Evolutionary conservation across 2,329 filamentous ascomycete species (phyloP).

Genomic region (Fusarium odoratissimum): DNA sequence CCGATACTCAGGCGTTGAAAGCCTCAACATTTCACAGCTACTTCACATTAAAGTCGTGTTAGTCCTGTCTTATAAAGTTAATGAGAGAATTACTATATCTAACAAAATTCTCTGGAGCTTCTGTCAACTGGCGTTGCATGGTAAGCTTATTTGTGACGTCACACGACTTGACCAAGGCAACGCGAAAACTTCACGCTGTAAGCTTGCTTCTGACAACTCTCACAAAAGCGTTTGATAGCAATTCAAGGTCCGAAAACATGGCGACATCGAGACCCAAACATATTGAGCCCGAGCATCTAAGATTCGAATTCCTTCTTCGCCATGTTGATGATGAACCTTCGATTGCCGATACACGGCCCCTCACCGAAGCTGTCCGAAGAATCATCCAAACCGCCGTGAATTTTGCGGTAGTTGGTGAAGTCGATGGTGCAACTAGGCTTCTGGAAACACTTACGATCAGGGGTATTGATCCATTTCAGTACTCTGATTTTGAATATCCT

Average conservation of each 20-base stretch:
- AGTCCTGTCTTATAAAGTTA: rapidly evolving
- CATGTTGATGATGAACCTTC: conserved; percentile 4
- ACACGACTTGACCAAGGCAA: neutral
- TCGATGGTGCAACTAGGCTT: neutral
- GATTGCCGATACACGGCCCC: neutral
- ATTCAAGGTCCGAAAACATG: neutral
- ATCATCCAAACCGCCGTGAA: neutral
- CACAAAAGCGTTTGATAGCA: rapidly evolving
- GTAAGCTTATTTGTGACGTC: neutral
- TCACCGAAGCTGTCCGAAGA: neutral
- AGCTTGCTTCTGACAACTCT: neutral
- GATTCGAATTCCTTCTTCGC: neutral
- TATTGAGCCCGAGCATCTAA: neutral
- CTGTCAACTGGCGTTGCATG: neutral
- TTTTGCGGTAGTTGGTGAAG: neutral
- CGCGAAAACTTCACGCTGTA: neutral
- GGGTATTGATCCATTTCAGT: neutral
- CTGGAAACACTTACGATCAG: neutral
- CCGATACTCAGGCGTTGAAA: too few relatives aligned
- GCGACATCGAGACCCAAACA: neutral
- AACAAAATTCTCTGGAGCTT: neutral
- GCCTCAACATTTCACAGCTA: neutral
- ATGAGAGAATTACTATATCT: rapidly evolving
- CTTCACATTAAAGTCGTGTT: rapidly evolving
- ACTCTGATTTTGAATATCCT: neutral